Percentiles rank a stretch among this genome's conserved stretches.
phyloP scores from a whole-genome alignment of 2,329 filamentous ascomycete genomes.

The Ceratocystis papillata region DNA sequence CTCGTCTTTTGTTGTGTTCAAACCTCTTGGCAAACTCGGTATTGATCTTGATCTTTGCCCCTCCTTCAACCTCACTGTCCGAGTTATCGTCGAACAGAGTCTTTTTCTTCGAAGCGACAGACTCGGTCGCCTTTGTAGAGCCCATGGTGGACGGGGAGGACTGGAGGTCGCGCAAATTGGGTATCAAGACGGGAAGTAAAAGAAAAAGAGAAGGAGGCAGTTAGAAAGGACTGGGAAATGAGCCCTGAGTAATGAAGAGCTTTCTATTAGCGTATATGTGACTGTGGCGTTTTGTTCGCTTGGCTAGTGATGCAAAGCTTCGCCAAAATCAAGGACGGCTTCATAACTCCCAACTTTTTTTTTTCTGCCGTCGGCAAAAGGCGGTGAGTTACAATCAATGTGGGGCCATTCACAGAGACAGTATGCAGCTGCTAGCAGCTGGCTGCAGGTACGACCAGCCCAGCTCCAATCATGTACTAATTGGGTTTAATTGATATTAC shows the following conservation, averaged over 20 bases:
- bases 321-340: background rate
- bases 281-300: background rate
- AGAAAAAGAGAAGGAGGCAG: background rate
- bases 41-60: constrained; percentile 65
- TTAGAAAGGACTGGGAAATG: background rate
- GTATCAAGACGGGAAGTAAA: background rate
- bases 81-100: constrained; percentile 45
- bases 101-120: constrained; percentile 31
- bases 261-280: background rate
- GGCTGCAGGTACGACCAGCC: background rate
- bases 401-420: background rate
- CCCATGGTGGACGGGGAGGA: background rate
- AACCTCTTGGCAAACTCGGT: constrained; percentile 79
- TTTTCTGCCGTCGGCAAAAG: constrained; percentile 21
- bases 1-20: constrained; percentile 94
- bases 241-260: background rate
- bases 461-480: too few relatives aligned
- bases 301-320: background rate
- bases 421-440: background rate
- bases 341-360: constrained; percentile 17
- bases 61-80: constrained; percentile 37
- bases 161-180: background rate
- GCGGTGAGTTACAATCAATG: constrained; percentile 14
- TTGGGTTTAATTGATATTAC: too few relatives aligned
- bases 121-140: background rate